Evolutionary conservation across 228 moss, liverwort and hornwort species (phyloP).

Genomic region (Sphagnum magellanicum): DNA sequence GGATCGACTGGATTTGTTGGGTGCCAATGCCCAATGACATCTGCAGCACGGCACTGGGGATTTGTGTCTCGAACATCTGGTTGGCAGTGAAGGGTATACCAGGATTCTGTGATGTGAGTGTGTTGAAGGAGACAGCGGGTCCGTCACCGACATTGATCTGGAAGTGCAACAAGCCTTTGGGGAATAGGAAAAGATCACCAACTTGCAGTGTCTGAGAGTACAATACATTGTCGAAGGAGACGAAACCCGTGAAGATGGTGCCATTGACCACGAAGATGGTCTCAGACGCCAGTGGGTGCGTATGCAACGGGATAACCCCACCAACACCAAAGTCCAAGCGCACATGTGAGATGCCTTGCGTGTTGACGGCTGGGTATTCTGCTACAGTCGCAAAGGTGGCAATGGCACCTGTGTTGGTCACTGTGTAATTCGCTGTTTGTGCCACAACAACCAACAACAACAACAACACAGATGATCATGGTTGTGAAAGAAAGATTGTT

Average conservation of each 20-base stretch:
- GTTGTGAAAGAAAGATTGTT: too few relatives aligned
- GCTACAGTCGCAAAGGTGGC: neutral
- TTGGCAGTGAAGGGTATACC: too few relatives aligned
- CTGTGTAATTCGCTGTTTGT: neutral
- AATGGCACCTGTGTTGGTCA: constrained; percentile 4
- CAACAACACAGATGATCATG: too few relatives aligned
- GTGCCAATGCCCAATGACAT: too few relatives aligned
- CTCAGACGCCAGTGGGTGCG: constrained; percentile 33
- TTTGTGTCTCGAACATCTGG: too few relatives aligned
- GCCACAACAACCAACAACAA: too few relatives aligned
- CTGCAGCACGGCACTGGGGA: too few relatives aligned
- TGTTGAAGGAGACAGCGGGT: too few relatives aligned
- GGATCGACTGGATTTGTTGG: too few relatives aligned
- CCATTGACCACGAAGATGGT: constrained; percentile 17
- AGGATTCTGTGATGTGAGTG: too few relatives aligned
- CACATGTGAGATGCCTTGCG: constrained; percentile 6
- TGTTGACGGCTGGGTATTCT: constrained; percentile 6
- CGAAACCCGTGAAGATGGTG: constrained; percentile 11
- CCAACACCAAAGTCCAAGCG: constrained; percentile 7
- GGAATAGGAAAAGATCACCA: constrained; percentile 16
- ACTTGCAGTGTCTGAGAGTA: constrained; percentile 11
- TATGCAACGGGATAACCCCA: constrained; percentile 31
- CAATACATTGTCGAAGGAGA: constrained; percentile 13
- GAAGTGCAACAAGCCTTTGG: constrained; percentile 20
- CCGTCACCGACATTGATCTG: constrained; percentile 20